Conservation (phyloP, 441 rosid species). For the Euphorbia schlechtendalii region DNA sequence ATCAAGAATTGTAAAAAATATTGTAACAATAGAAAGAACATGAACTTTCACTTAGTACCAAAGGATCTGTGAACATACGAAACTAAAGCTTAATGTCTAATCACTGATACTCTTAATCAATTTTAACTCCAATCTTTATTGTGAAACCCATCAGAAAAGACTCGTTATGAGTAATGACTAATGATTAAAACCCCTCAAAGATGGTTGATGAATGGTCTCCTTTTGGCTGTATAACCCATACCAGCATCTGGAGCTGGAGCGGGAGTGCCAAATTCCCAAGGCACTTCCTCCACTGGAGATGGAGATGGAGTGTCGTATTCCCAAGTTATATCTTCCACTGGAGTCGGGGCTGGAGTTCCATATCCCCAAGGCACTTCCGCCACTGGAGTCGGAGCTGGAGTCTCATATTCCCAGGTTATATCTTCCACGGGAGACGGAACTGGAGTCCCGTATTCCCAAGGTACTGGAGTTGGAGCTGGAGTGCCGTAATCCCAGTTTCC, state of each 20-base stretch:
- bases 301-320: neutral
- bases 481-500: neutral
- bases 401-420: neutral
- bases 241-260: neutral
- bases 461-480: neutral
- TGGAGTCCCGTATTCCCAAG: too few species aligned
- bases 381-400: neutral
- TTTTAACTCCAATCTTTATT: too few species aligned
- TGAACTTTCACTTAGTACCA: too few species aligned
- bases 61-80: too few species aligned
- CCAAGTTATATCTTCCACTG: neutral
- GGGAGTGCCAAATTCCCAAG: neutral
- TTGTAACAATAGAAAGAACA: too few species aligned
- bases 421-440: too few species aligned
- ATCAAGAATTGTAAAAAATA: too few species aligned
- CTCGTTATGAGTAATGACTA: too few species aligned
- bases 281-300: neutral
- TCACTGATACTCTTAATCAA: too few species aligned
- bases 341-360: neutral
- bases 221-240: neutral
- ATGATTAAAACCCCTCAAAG: neutral
- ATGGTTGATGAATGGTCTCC: neutral
- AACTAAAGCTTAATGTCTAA: too few species aligned
- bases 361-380: neutral
- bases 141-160: too few species aligned